Conservation (phyloP, 345 rosid species). For the Psidium friedrichsthalianum region DNA sequence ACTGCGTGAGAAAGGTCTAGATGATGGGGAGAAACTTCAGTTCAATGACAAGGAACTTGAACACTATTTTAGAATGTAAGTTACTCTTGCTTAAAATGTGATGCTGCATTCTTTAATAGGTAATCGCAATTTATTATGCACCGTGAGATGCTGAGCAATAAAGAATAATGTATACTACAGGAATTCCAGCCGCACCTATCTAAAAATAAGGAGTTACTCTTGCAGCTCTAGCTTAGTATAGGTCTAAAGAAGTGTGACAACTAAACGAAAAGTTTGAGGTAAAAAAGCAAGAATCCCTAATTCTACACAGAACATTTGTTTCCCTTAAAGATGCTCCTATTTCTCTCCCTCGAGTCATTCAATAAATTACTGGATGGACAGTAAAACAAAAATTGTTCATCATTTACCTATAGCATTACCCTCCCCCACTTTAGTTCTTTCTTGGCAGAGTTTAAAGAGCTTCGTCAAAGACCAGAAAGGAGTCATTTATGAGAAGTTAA, state of each 20-base stretch:
- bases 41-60: constrained; percentile 68
- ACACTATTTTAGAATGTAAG: constrained; percentile 84
- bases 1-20: constrained; percentile 69
- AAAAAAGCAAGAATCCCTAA: neutral
- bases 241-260: neutral
- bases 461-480: neutral
- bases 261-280: neutral
- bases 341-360: neutral
- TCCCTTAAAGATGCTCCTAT: neutral
- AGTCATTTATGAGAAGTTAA: neutral
- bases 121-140: neutral
- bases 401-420: neutral
- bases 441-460: neutral
- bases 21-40: constrained; percentile 67
- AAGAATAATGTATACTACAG: neutral
- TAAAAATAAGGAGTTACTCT: neutral
- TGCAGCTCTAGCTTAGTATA: neutral
- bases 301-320: neutral
- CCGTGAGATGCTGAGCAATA: neutral
- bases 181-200: neutral
- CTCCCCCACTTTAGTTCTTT: neutral
- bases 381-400: neutral
- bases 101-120: neutral
- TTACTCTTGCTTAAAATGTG: constrained; percentile 1
- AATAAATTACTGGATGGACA: neutral